Percentiles rank a stretch among this genome's conserved stretches.
Conservation (phyloP, 2,329 filamentous ascomycete genomes). For the Boeremia lycopersici region DNA sequence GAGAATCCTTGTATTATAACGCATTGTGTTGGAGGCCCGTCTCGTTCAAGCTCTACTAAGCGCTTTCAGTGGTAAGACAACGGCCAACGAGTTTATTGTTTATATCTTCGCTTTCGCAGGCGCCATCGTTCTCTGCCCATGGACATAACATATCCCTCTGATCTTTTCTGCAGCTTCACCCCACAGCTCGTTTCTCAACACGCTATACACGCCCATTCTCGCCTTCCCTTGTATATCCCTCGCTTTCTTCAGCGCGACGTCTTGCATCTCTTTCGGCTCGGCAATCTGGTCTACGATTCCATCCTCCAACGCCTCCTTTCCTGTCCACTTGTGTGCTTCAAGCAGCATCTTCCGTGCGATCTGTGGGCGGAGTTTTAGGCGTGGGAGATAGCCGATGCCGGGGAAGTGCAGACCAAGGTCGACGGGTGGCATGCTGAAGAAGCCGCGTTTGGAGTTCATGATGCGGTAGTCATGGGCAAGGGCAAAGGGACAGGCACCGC, state of each 20-base stretch:
- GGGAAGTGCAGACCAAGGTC: slow-evolving; percentile 62
- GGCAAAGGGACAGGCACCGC: slow-evolving; percentile 55
- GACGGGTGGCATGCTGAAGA: slow-evolving; percentile 55
- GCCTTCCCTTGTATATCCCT: slow-evolving; percentile 50
- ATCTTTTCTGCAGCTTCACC: slow-evolving; percentile 60
- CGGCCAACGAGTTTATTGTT: not conserved
- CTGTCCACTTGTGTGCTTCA: slow-evolving; percentile 62
- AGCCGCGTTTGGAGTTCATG: slow-evolving; percentile 44
- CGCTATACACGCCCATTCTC: slow-evolving; percentile 59
- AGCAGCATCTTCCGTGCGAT: slow-evolving; percentile 63
- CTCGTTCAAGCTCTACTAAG: no score
- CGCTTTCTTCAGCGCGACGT: slow-evolving; percentile 55
- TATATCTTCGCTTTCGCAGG: slow-evolving; percentile 58
- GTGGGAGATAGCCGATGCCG: slow-evolving; percentile 59
- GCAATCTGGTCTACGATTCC: slow-evolving; percentile 61
- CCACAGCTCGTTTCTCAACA: slow-evolving; percentile 59
- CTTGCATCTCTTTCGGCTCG: slow-evolving; percentile 54
- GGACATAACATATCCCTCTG: slow-evolving; percentile 60
- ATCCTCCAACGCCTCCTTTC: slow-evolving; percentile 57
- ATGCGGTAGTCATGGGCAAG: slow-evolving; percentile 57
- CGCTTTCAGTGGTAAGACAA: no score
- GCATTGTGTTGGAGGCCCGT: no score
- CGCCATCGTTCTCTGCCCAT: slow-evolving; percentile 52
- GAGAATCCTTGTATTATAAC: no score
- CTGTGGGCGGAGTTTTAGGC: slow-evolving; percentile 58